phyloP scores from a whole-genome alignment of 345 rosid genomes.

The Mallotus nudiflorus region DNA sequence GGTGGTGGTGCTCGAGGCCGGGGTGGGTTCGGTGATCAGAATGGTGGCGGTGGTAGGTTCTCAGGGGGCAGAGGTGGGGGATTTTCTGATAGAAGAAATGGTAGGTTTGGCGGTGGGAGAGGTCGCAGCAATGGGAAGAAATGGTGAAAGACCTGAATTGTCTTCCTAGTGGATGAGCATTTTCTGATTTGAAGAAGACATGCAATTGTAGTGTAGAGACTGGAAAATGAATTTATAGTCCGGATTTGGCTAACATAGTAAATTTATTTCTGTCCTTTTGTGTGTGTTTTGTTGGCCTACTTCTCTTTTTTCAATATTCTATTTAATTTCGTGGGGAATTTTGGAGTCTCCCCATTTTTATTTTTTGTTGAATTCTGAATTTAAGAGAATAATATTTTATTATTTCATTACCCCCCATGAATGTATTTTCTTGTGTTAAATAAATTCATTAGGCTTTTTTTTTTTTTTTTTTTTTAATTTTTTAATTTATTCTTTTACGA shows the following conservation, averaged over 20 bases:
- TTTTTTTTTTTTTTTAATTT: too few species aligned
- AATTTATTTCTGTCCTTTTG: neutral
- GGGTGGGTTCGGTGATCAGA: constrained; percentile 36
- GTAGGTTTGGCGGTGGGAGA: constrained; percentile 41
- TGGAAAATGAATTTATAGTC: neutral
- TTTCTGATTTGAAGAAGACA: constrained; percentile 11
- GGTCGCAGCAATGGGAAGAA: constrained; percentile 32
- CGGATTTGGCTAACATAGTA: neutral
- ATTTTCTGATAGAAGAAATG: constrained; percentile 35
- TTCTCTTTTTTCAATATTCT: neutral
- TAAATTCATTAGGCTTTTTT: too few species aligned
- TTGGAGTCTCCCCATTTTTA: constrained; percentile 9
- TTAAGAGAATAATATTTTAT: neutral
- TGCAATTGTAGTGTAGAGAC: neutral
- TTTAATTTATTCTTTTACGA: too few species aligned
- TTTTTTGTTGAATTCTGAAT: constrained; percentile 1
- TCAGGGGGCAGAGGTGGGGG: constrained; percentile 40
- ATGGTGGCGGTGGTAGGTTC: constrained; percentile 38
- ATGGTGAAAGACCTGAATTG: constrained; percentile 31
- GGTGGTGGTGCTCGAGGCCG: constrained; percentile 42
- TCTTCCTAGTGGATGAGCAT: neutral
- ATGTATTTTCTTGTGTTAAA: too few species aligned
- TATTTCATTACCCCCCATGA: neutral
- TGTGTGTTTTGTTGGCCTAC: too few species aligned
- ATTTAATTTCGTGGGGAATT: constrained; percentile 7